Evolutionary conservation across 768 basidiomycete genomes (phyloP), one percentile per base, ranked within the genome.

Genomic region (Punctularia strigosozonata): DNA sequence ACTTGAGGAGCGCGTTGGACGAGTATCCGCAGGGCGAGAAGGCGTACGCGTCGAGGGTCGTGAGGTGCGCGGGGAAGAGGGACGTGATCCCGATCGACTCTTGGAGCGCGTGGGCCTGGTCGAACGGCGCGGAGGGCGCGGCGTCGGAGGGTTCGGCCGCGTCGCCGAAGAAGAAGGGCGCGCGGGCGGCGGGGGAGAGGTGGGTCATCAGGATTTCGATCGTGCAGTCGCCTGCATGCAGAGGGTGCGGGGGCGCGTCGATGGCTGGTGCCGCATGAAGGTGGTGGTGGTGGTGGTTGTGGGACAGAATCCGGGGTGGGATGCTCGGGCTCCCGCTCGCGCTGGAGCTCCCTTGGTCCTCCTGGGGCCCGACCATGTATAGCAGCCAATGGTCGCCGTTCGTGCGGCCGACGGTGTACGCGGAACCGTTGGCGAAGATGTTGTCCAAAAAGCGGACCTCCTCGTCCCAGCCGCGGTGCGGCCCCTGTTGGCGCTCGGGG

Each of bases 341-440:
- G n/a, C n/a, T n/a, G n/a, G n/a, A n/a, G n/a, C n/a, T n/a, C n/a
- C n/a, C n/a, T n/a, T n/a, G n/a, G n/a, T n/a, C n/a, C n/a, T n/a
- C n/a, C n/a, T n/a, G 53, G 12, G 86, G 81, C 1, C 64, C 69
- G 15, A 89, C 90, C 49, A 98, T 70, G 63, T 98, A 99, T 28
- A 98, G 77, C 34, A 98, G 62, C 95, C 95, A 99, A 62, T 99
- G 95, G 59, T 97, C 91, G 35, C 94, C 88, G 58, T 99, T 99
- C 58, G 94, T 85, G 53, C 91, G 92, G 42, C 95, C 95, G 45
- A 98, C 80, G 22, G 88, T 92, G 64, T 99, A 99, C 3, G 92
- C 95, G 5, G 89, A 76, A 35, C 91, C 91, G 56, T 75, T 73
- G 49, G 71, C 69, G 59, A 99, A 98, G 45, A 92, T 79, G 44